These are phyloP conservation scores for Fusarium oligoseptatum DNA, from an alignment of 2,329 filamentous ascomycete species.

Conservation along the genomic window DNA sequence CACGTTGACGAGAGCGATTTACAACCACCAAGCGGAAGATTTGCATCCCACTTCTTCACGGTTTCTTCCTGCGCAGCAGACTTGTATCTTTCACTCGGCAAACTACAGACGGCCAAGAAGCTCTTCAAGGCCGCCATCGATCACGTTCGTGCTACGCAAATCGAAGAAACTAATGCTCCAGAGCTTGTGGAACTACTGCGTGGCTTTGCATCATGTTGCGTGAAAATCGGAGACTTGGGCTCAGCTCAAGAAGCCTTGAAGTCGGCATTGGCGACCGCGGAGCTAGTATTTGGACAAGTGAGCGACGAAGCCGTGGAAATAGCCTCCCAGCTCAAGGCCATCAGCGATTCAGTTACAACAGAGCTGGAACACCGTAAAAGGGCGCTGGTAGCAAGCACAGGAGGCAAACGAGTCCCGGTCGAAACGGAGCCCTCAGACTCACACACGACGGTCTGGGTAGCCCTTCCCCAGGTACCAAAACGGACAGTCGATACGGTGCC, in stretches of 20 bases:
- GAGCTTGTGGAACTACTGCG: rapidly evolving
- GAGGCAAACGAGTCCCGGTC: not conserved
- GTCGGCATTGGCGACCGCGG: rapidly evolving
- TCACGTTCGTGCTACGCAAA: not conserved
- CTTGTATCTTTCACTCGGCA: not conserved
- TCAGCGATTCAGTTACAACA: no score
- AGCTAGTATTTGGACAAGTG: not conserved
- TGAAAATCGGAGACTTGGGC: not conserved
- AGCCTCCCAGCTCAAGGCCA: no score
- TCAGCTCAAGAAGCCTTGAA: not conserved
- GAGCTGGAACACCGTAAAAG: no score
- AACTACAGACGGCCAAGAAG: not conserved
- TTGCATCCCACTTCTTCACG: not conserved
- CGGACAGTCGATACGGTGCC: no score
- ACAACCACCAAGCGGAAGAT: not conserved
- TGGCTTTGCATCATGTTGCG: not conserved
- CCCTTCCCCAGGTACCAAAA: no score
- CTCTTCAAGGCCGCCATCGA: not conserved
- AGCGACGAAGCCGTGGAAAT: not conserved
- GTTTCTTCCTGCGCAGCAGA: not conserved
- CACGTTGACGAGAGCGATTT: not conserved
- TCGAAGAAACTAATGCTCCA: rapidly evolving
- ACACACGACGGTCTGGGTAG: no score
- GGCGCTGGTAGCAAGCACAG: not conserved
- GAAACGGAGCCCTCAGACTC: no score